Percentiles rank a stretch among this genome's conserved stretches.
Evolutionary conservation across 108 stramenopile genomes (phyloP).

Genomic region (Pseudonitzschia pungens): DNA sequence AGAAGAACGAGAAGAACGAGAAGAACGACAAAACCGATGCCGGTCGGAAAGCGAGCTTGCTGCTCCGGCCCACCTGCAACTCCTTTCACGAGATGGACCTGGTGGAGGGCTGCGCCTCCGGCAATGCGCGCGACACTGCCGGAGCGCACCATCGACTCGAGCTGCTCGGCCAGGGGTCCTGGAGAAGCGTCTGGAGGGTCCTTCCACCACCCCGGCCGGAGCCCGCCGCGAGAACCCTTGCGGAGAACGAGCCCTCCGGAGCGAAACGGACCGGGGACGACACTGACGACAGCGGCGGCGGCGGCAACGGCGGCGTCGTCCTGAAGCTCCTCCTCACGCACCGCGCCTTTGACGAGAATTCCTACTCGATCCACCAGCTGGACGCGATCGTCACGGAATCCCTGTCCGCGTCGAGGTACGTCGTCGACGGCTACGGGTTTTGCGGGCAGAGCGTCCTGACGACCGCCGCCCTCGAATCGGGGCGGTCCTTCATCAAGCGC

Average conservation of each 20-base stretch:
- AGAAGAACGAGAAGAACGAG: neutral
- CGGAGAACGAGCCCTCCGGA: too few species aligned
- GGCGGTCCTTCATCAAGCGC: slow-evolving; percentile 37
- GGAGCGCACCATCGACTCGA: neutral
- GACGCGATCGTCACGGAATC: slow-evolving; percentile 74
- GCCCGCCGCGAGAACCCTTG: neutral
- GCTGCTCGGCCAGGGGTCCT: slow-evolving; percentile 25
- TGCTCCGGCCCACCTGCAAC: slow-evolving; percentile 27
- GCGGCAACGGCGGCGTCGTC: slow-evolving; percentile 23
- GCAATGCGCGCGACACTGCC: neutral
- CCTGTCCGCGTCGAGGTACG: slow-evolving; percentile 48
- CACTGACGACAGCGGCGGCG: neutral
- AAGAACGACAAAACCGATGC: neutral
- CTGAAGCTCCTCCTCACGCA: slow-evolving; percentile 61
- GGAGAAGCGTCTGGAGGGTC: slow-evolving; percentile 27
- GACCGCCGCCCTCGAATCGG: slow-evolving; percentile 31
- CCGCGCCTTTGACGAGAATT: slow-evolving; percentile 56
- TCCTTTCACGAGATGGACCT: slow-evolving; percentile 26
- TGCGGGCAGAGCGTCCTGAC: slow-evolving; percentile 70
- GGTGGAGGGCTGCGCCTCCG: neutral
- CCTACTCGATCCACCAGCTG: slow-evolving; percentile 55
- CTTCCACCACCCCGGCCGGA: neutral
- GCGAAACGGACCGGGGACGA: slow-evolving; percentile 5
- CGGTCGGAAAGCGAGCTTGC: neutral
- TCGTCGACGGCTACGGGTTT: slow-evolving; percentile 60